These are phyloP conservation scores for Aspergillus nomiae DNA, from an alignment of 2,329 filamentous ascomycete species.

Conservation along the genomic window DNA sequence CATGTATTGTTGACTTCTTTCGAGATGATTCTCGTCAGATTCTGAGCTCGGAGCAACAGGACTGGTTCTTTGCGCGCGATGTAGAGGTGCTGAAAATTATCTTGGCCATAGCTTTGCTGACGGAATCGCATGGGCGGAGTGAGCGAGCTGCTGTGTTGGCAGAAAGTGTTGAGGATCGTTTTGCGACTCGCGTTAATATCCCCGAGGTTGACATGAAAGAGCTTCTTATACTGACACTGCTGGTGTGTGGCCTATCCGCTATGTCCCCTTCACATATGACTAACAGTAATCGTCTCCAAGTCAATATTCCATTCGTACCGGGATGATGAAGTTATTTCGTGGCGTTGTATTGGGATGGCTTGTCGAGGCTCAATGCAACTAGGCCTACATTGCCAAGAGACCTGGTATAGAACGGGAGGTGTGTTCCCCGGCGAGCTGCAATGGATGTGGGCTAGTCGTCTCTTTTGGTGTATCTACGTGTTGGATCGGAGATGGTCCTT, in stretches of 20 bases:
- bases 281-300: slow-evolving; percentile 7
- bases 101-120: slow-evolving; percentile 71
- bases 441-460: slow-evolving; percentile 35
- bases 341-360: slow-evolving; percentile 52
- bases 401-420: slow-evolving; percentile 37
- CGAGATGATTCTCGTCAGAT: slow-evolving; percentile 8
- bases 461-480: slow-evolving; percentile 57
- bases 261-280: neutral
- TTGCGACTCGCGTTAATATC: slow-evolving; percentile 35
- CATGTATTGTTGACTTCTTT: slow-evolving; percentile 35
- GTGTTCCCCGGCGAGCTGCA: slow-evolving; percentile 41
- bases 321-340: slow-evolving; percentile 54
- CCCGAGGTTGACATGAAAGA: slow-evolving; percentile 44
- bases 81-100: slow-evolving; percentile 77
- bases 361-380: slow-evolving; percentile 52
- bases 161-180: slow-evolving; percentile 38
- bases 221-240: slow-evolving; percentile 33
- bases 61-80: slow-evolving; percentile 47
- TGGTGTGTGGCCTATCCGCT: slow-evolving; percentile 21
- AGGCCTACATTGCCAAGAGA: slow-evolving; percentile 52
- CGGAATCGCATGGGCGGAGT: slow-evolving; percentile 77
- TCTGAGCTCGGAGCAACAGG: slow-evolving; percentile 20
- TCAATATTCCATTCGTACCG: slow-evolving; percentile 44
- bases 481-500: slow-evolving; percentile 57
- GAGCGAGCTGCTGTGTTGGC: slow-evolving; percentile 48